Conservation (phyloP, 805 yeast genomes). For the Lipomyces starkeyi region DNA sequence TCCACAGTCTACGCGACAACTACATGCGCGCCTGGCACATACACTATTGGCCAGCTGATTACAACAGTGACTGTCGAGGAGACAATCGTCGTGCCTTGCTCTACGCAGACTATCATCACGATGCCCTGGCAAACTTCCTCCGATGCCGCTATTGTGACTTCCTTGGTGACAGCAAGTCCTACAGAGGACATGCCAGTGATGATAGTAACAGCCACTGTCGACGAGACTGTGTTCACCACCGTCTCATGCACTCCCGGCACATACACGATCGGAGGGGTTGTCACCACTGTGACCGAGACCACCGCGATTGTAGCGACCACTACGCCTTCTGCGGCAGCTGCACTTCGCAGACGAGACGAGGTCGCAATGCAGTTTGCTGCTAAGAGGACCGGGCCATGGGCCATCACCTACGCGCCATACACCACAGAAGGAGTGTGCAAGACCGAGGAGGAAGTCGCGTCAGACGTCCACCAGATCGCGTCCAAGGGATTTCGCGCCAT, state of each 20-base stretch:
- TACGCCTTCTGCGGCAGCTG: constrained; percentile 56
- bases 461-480: constrained; percentile 64
- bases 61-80: constrained; percentile 26
- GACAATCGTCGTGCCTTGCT: constrained; percentile 27
- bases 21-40: constrained; percentile 24
- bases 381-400: constrained; percentile 38
- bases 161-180: constrained; percentile 17
- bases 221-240: constrained; percentile 21
- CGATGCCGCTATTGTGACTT: constrained; percentile 27
- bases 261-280: constrained; percentile 17
- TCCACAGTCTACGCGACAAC: constrained; percentile 26
- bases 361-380: constrained; percentile 15
- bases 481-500: constrained; percentile 67
- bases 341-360: constrained; percentile 16
- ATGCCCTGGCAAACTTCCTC: constrained; percentile 11
- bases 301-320: constrained; percentile 44
- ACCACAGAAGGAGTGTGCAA: constrained; percentile 65
- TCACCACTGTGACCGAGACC: constrained; percentile 25
- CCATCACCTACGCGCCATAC: constrained; percentile 63
- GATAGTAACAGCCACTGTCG: constrained; percentile 8
- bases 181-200: constrained; percentile 8
- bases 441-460: constrained; percentile 55
- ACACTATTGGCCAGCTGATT: constrained; percentile 18
- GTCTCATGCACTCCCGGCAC: constrained; percentile 29
- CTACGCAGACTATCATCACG: constrained; percentile 22